phyloP scores from a whole-genome alignment of 73 alveolate genomes.

The Blepharisma stoltei region DNA sequence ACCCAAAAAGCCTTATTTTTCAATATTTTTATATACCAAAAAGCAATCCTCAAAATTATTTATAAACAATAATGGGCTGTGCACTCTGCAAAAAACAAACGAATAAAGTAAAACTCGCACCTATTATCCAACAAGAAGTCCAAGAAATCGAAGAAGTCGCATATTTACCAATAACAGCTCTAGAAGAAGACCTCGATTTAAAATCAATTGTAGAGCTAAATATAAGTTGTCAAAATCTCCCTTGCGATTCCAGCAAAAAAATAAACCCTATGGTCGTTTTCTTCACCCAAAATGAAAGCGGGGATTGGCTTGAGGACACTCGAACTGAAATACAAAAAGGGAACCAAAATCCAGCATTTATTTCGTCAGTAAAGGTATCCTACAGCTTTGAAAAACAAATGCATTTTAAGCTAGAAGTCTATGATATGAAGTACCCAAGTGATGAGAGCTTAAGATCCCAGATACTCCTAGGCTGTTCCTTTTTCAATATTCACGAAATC shows the following conservation, averaged over 20 bases:
- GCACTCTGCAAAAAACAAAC: no score
- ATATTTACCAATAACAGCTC: slow-evolving; percentile 10
- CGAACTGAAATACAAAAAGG: slow-evolving; percentile 75
- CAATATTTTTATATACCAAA: no score
- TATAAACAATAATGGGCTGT: no score
- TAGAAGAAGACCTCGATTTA: slow-evolving; percentile 39
- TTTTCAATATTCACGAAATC: slow-evolving; percentile 56
- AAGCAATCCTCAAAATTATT: no score
- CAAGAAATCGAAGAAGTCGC: no score
- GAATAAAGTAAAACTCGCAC: no score
- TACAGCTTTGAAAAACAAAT: slow-evolving; percentile 66
- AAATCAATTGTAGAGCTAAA: slow-evolving; percentile 34
- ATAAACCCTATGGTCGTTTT: slow-evolving; percentile 49
- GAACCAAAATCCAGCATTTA: slow-evolving; percentile 68
- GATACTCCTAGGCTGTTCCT: slow-evolving; percentile 58
- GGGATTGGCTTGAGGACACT: slow-evolving; percentile 61
- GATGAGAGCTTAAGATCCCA: slow-evolving; percentile 41
- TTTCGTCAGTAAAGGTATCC: slow-evolving; percentile 50
- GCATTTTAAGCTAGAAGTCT: slow-evolving; percentile 41
- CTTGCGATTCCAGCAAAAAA: slow-evolving; percentile 65
- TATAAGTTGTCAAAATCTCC: slow-evolving; percentile 59
- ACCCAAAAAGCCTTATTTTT: no score
- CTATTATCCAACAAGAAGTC: no score
- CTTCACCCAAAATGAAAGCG: slow-evolving; percentile 35
- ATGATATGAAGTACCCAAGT: slow-evolving; percentile 66